A percentile compares a stretch with the other conserved stretches of the same genome.
phyloP scores from a whole-genome alignment of 768 basidiomycete genomes.

The Boletales sp. region DNA sequence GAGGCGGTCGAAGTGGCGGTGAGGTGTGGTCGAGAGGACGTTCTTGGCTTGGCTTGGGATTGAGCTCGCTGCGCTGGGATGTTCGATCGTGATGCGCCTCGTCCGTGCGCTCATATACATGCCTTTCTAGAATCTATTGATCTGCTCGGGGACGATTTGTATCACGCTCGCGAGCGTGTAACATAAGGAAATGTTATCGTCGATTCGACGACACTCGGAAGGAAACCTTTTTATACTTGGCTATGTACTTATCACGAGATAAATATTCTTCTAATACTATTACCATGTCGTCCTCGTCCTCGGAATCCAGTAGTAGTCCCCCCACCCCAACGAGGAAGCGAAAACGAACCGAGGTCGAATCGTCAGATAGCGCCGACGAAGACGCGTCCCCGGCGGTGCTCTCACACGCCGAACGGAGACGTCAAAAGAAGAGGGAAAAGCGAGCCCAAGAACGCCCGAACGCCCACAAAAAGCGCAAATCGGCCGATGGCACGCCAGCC shows the following conservation, averaged over 20 bases:
- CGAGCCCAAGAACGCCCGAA: conserved; percentile 13
- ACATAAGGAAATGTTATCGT: no score
- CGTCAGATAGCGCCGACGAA: conserved; percentile 8
- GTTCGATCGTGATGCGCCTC: neutral
- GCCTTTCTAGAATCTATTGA: no score
- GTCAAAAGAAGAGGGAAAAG: conserved; percentile 48
- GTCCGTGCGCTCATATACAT: no score
- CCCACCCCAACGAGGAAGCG: conserved; percentile 23
- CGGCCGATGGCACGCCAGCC: conserved; percentile 22
- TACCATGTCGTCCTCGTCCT: conserved; percentile 22
- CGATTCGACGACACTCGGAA: no score
- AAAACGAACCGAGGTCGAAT: conserved; percentile 18
- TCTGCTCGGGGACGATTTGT: no score
- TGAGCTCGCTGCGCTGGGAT: neutral
- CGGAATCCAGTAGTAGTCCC: conserved; percentile 29
- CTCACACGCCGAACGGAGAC: conserved; percentile 72
- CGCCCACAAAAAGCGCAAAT: conserved; percentile 40
- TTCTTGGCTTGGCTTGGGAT: conserved; percentile 68
- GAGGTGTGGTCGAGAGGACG: conserved; percentile 47
- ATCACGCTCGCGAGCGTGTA: no score
- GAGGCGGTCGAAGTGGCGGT: conserved; percentile 68
- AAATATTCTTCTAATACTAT: conserved; percentile 5
- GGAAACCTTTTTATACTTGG: no score
- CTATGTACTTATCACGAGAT: no score
- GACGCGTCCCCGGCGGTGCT: conserved; percentile 32